Evolutionary conservation across 208 protist genomes (phyloP).

Genomic region (Leishmania amazonensis): DNA sequence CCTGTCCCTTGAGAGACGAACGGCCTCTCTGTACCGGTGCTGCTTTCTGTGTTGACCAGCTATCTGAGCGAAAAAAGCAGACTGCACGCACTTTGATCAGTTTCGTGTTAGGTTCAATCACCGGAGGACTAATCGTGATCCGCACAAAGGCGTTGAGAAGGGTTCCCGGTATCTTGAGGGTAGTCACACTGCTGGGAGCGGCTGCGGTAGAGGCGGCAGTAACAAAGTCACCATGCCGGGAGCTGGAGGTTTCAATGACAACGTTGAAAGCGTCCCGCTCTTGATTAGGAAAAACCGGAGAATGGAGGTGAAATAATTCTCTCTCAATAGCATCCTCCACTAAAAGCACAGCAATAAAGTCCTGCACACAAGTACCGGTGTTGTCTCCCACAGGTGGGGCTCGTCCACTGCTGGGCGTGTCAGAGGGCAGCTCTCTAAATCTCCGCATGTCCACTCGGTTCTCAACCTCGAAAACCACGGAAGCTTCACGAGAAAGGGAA

Average conservation of each 20-base stretch:
- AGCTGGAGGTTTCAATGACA: conserved; percentile 18
- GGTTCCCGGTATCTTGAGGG: conserved; percentile 9
- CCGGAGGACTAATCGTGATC: neutral
- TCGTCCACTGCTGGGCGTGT: neutral
- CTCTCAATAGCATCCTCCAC: neutral
- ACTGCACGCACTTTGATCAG: conserved; percentile 17
- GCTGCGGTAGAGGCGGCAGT: neutral
- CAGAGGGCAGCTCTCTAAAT: neutral
- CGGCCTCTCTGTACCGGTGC: neutral
- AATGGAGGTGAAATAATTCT: neutral
- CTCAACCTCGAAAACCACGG: conserved; percentile 9
- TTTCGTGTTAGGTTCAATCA: neutral
- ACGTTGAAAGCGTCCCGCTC: neutral
- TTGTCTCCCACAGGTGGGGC: neutral
- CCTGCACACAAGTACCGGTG: neutral
- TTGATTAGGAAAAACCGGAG: neutral
- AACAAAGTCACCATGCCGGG: conserved; percentile 10
- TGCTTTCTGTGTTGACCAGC: neutral
- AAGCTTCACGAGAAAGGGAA: neutral
- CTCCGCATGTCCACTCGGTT: neutral
- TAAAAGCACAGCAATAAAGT: neutral
- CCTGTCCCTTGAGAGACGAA: conserved; percentile 5
- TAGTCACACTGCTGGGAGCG: neutral
- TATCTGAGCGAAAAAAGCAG: conserved; percentile 16
- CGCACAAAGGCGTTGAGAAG: conserved; percentile 12